Evolutionary conservation across 2,329 filamentous ascomycete species (phyloP).

Genomic region (Plenodomus tracheiphilus): DNA sequence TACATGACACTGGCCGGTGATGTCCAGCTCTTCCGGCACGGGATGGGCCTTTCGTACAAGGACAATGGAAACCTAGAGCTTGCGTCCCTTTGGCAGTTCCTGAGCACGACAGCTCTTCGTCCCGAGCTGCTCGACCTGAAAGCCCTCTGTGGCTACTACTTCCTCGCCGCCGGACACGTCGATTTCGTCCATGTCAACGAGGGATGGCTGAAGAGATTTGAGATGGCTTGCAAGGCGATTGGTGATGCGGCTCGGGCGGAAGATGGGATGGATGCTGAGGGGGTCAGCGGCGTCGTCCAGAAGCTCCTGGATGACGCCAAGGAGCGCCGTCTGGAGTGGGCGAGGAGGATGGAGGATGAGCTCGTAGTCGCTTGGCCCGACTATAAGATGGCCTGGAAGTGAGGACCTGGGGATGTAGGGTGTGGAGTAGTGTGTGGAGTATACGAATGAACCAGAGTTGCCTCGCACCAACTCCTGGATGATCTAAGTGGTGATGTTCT

Average conservation of each 20-base stretch:
- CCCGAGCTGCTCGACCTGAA: neutral
- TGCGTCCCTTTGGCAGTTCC: neutral
- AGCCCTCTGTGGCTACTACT: neutral
- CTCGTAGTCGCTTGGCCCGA: neutral
- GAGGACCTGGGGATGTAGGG: neutral
- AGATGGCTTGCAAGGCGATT: neutral
- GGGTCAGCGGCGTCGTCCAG: neutral
- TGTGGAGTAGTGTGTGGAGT: too few species aligned
- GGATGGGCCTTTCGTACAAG: neutral
- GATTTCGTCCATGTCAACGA: neutral
- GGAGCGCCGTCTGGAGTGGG: neutral
- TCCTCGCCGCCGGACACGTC: neutral
- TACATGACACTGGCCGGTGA: neutral
- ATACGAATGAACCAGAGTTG: too few species aligned
- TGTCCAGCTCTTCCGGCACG: neutral
- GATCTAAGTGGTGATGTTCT: too few species aligned
- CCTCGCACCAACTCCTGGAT: too few species aligned
- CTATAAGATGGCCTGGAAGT: neutral
- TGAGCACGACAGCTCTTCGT: neutral
- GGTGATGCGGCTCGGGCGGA: neutral
- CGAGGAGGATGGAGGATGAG: neutral
- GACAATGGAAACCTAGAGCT: neutral
- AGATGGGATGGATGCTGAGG: neutral
- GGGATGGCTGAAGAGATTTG: neutral
- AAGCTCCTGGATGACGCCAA: neutral